phyloP scores from a whole-genome alignment of 2,329 filamentous ascomycete species.

The Verticillium zaregamsianum region DNA sequence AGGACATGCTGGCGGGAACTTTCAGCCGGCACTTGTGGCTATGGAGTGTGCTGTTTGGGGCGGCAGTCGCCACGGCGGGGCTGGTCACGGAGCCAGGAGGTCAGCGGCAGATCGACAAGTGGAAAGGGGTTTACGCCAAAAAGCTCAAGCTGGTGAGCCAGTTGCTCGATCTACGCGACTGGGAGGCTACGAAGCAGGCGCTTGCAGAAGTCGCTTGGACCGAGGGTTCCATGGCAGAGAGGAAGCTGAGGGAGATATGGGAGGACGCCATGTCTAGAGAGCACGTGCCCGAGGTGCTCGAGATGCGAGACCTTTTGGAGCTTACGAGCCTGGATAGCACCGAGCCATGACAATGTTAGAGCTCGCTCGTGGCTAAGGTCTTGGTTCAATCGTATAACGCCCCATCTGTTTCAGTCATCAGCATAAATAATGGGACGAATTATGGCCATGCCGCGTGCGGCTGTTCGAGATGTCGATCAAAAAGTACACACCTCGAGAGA shows the following conservation, averaged over 20 bases:
- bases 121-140: conserved; percentile 31
- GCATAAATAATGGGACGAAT: too few species aligned
- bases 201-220: conserved; percentile 34
- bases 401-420: too few species aligned
- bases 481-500: too few species aligned
- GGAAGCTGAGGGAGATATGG: conserved; percentile 35
- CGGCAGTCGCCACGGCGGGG: conserved; percentile 34
- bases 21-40: conserved; percentile 40
- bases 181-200: conserved; percentile 31
- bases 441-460: too few species aligned
- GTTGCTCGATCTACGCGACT: conserved; percentile 30
- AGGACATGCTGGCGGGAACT: conserved; percentile 31
- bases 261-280: conserved; percentile 27
- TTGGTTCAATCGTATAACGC: background rate
- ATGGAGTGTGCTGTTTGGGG: conserved; percentile 41
- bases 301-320: background rate
- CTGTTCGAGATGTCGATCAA: too few species aligned
- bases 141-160: conserved; percentile 36
- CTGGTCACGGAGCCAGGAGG: conserved; percentile 29
- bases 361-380: background rate
- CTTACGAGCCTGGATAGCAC: background rate
- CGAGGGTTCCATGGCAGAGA: conserved; percentile 34
- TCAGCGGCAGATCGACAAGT: conserved; percentile 30
- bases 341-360: background rate
- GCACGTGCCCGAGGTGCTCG: background rate